Evolutionary conservation across 78 protist genomes (phyloP), one percentile per base, ranked within the genome.

Genomic region (Emiliania huxleyi): DNA sequence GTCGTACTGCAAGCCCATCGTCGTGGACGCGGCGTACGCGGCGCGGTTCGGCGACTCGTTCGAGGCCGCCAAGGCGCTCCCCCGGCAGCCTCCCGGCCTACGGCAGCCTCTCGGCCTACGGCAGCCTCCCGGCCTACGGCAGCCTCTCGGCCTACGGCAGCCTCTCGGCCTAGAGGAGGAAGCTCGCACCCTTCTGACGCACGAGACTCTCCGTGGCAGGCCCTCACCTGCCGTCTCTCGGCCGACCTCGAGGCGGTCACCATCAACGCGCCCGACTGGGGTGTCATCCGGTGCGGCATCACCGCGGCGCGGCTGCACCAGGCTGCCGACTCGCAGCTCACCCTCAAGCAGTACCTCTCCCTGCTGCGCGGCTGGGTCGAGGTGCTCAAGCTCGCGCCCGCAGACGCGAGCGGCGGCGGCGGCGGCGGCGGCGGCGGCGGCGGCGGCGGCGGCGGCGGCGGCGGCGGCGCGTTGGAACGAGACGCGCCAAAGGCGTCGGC

Each of bases 211-310:
- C n/a, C n/a, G n/a, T n/a, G n/a, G n/a, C n/a, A n/a, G n/a, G n/a
- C n/a, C n/a, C n/a, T n/a, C n/a, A n/a, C n/a, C n/a, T n/a, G n/a
- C n/a, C n/a, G n/a, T n/a, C 2, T 71, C 43, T 35, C 43, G 33
- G 21, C 2, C 43, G 45, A 15, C 2, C 81, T 71, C 19, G 81
- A 71, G 21, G 42, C 35, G 37, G 42, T 4, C 81, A 71, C 81
- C n/a, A 71, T 71, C 81, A 71, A 71, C 42, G 81, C 81, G 43
- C 81, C 81, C 42, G 42, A 26, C 21, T 71, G 81, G 81, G 81
- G n/a, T 2, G 21, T 18, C 21, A 26, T 35, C 11, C 5, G 42
- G 18, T 22, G 15, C 44, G 81, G n/a, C n/a, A 71, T 71, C 42
- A 71, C 81, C 19, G 81, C 81, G 19, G 81, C 42, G 45, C 37